These are phyloP conservation scores for Ophiostoma ips DNA, from an alignment of 2,329 filamentous ascomycete genomes.

Conservation along the genomic window DNA sequence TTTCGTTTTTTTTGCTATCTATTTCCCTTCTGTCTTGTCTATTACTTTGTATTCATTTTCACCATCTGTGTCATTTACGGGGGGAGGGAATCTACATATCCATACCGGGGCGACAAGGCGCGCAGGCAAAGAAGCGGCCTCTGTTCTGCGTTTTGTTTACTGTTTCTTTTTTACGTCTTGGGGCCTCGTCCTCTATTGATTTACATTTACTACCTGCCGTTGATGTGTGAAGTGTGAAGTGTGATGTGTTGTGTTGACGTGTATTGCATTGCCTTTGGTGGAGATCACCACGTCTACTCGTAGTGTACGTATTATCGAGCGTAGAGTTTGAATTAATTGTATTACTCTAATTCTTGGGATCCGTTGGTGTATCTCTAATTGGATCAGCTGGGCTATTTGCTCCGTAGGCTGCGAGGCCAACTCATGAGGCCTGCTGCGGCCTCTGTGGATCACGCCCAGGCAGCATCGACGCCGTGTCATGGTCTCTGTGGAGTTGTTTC, in stretches of 20 bases:
- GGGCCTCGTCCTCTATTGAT: background rate
- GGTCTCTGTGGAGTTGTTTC: too few species aligned
- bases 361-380: too few species aligned
- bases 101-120: slow-evolving; percentile 1
- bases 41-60: slow-evolving; percentile 1
- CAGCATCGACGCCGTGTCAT: too few species aligned
- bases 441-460: too few species aligned
- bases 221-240: background rate
- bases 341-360: too few species aligned
- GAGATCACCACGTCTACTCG: too few species aligned
- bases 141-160: slow-evolving; percentile 8
- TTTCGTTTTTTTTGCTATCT: background rate
- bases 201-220: background rate
- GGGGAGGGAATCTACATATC: background rate
- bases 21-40: background rate
- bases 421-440: too few species aligned
- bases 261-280: too few species aligned
- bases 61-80: background rate
- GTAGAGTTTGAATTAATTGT: too few species aligned
- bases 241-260: background rate
- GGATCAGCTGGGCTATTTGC: too few species aligned
- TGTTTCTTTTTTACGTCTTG: slow-evolving; percentile 2
- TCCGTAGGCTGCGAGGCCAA: too few species aligned
- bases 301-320: too few species aligned
- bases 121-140: slow-evolving; percentile 11